Conservation (phyloP, 1,139 yeast species). For the Candida sp. region DNA sequence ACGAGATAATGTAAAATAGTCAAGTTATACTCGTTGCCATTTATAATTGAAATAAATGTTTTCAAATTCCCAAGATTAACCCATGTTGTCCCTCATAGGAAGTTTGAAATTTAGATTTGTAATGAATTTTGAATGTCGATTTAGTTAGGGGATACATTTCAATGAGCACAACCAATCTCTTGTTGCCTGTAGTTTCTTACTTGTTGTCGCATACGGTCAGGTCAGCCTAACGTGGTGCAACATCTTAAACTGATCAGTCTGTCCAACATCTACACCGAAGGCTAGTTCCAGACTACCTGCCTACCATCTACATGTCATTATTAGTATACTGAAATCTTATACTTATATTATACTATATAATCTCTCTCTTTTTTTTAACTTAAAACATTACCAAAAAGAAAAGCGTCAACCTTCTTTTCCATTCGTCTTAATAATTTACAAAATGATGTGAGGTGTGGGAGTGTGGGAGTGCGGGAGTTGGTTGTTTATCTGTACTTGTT, state of each 20-base stretch:
- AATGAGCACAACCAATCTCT: too few species aligned
- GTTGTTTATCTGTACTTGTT: slow-evolving; percentile 89
- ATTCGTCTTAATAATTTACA: slow-evolving; percentile 4
- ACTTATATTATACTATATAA: background rate
- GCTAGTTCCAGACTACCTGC: background rate
- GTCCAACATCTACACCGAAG: too few species aligned
- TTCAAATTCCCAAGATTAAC: slow-evolving; percentile 52
- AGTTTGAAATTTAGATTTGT: slow-evolving; percentile 58
- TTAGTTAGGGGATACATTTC: slow-evolving; percentile 49
- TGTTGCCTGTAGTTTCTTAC: too few species aligned
- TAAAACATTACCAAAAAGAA: background rate
- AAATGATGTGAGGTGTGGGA: background rate
- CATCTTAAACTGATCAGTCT: too few species aligned
- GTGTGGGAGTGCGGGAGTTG: background rate
- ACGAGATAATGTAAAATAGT: slow-evolving; percentile 61
- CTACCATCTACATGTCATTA: background rate
- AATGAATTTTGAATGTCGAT: slow-evolving; percentile 67
- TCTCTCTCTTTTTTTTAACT: background rate
- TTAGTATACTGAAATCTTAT: background rate
- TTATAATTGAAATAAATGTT: slow-evolving; percentile 23
- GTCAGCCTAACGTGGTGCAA: too few species aligned
- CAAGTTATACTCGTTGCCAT: slow-evolving; percentile 75
- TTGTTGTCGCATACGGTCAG: too few species aligned
- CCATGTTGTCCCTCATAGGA: slow-evolving; percentile 57
- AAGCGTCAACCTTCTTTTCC: background rate